Percentiles rank a stretch among this genome's conserved stretches.
Evolutionary conservation across 345 rosid genomes (phyloP).

Genomic region (Populus ilicifolia): DNA sequence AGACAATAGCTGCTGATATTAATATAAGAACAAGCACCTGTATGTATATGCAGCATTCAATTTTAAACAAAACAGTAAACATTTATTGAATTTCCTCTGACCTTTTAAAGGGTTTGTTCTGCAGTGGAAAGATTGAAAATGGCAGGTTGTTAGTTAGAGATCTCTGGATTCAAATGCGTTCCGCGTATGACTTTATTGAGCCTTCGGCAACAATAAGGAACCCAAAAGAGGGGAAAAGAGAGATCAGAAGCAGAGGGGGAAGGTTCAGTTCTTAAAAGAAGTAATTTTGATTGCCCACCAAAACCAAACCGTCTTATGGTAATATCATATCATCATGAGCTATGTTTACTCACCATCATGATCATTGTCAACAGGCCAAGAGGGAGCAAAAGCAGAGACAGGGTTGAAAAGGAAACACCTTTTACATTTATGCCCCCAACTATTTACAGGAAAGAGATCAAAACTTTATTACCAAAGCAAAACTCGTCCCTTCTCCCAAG

Average conservation of each 20-base stretch:
- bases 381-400: neutral
- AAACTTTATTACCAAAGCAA: neutral
- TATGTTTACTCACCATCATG: neutral
- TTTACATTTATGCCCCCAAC: conserved; percentile 14
- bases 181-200: neutral
- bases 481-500: neutral
- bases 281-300: neutral
- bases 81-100: neutral
- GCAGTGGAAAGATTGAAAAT: neutral
- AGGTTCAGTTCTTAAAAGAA: neutral
- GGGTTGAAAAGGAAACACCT: neutral
- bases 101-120: neutral
- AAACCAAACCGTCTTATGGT: neutral
- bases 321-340: neutral
- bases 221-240: neutral
- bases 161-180: neutral
- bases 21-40: too few relatives aligned
- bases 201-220: neutral
- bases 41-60: neutral
- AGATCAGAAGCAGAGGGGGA: neutral
- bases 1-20: too few relatives aligned
- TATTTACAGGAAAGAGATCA: neutral
- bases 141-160: neutral
- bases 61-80: neutral
- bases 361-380: conserved; percentile 4